phyloP scores from a whole-genome alignment of 176 grass and related monocot genomes.

The Ensete glaucum region DNA sequence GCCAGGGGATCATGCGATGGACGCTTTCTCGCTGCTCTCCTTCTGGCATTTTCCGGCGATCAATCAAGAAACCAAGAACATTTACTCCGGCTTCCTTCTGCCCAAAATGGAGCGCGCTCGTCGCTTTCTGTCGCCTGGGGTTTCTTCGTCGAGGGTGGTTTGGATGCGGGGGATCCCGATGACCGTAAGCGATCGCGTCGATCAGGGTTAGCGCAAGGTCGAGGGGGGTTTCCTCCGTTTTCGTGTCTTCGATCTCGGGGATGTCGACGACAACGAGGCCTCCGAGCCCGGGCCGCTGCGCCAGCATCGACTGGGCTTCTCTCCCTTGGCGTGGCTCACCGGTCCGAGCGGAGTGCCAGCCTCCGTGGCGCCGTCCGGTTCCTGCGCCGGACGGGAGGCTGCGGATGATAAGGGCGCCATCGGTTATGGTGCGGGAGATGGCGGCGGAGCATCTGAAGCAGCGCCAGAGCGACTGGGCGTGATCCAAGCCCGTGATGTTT shows the following conservation, averaged over 20 bases:
- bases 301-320: neutral
- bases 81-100: neutral
- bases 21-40: no score
- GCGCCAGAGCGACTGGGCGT: constrained; percentile 22
- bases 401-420: constrained; percentile 5
- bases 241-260: neutral
- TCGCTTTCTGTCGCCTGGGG: neutral
- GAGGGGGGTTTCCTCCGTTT: neutral
- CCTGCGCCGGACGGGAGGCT: constrained; percentile 1
- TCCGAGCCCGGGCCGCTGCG: neutral
- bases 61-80: neutral
- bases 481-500: constrained; percentile 13
- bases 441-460: constrained; percentile 19
- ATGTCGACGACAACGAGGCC: constrained; percentile 1
- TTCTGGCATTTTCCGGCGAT: no score
- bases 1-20: no score
- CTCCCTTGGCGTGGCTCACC: constrained; percentile 2
- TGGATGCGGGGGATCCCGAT: neutral
- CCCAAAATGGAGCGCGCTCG: neutral
- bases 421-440: constrained; percentile 16
- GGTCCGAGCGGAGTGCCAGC: neutral
- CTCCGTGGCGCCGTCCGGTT: constrained; percentile 2
- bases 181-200: neutral
- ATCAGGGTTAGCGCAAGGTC: neutral
- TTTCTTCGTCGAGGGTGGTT: constrained; percentile 1